Percentiles rank a stretch among this genome's conserved stretches.
These are phyloP conservation scores for Pseudogymnoascus sp. DNA, from an alignment of 2,329 filamentous ascomycete genomes.

Conservation along the genomic window DNA sequence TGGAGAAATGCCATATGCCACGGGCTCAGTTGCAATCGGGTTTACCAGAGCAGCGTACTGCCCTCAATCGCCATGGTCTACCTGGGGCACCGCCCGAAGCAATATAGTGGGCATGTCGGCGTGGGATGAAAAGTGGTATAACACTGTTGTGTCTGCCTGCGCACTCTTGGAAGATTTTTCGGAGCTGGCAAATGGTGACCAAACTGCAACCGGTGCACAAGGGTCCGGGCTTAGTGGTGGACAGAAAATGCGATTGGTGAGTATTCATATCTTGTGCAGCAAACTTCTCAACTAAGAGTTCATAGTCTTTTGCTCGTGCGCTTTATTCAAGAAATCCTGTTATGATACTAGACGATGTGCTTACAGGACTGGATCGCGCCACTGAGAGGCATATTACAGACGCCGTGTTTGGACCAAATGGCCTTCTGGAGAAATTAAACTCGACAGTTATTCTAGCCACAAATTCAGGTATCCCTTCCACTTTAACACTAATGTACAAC, in stretches of 20 bases:
- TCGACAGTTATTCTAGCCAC: slow-evolving; percentile 33
- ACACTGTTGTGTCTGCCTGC: slow-evolving; percentile 18
- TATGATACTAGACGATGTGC: slow-evolving; percentile 20
- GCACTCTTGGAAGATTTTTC: slow-evolving; percentile 18
- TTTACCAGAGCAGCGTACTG: slow-evolving; percentile 16
- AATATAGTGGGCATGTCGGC: slow-evolving; percentile 13
- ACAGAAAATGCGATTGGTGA: slow-evolving; percentile 13
- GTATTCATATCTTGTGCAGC: not conserved
- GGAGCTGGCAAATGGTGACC: slow-evolving; percentile 24
- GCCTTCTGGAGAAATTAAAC: slow-evolving; percentile 17
- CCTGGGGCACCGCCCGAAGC: slow-evolving; percentile 14
- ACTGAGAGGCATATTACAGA: slow-evolving; percentile 16
- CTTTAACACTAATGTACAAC: not conserved
- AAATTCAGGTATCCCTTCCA: slow-evolving; percentile 16
- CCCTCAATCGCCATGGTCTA: slow-evolving; percentile 21
- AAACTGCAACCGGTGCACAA: slow-evolving; percentile 21
- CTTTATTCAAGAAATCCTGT: slow-evolving; percentile 18
- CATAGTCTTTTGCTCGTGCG: slow-evolving; percentile 18
- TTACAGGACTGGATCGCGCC: slow-evolving; percentile 19
- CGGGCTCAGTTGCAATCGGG: slow-evolving; percentile 38
- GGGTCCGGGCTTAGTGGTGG: slow-evolving; percentile 24
- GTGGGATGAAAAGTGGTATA: slow-evolving; percentile 16
- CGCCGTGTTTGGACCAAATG: slow-evolving; percentile 12
- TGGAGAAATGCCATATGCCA: slow-evolving; percentile 28
- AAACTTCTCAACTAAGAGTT: not conserved